Percentiles rank a stretch among this genome's conserved stretches.
Evolutionary conservation across 768 basidiomycete genomes (phyloP).

Genomic region (Filobasidium floriforme): DNA sequence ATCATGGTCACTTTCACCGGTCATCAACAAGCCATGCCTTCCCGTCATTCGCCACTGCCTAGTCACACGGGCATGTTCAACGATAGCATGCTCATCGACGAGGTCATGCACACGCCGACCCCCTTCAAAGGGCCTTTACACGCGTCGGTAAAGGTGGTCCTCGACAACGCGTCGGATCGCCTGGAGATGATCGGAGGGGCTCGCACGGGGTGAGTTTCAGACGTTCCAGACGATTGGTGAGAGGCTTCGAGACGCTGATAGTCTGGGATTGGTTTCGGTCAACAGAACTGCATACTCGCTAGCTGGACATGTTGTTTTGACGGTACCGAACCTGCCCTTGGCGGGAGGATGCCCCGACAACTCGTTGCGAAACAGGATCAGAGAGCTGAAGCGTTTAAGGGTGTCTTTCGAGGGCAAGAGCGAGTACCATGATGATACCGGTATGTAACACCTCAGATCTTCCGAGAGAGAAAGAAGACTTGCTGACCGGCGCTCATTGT

Average conservation of each 20-base stretch:
- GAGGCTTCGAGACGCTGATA: background rate
- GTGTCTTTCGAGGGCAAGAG: slow-evolving; percentile 80
- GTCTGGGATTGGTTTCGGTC: background rate
- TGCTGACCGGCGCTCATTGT: too few relatives aligned
- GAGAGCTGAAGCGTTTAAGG: slow-evolving; percentile 46
- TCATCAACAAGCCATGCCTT: background rate
- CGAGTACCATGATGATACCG: slow-evolving; percentile 59
- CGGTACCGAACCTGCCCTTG: slow-evolving; percentile 52
- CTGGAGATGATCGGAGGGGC: slow-evolving; percentile 36
- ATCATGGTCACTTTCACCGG: background rate
- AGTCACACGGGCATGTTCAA: background rate
- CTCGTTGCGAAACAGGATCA: slow-evolving; percentile 45
- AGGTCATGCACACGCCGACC: background rate
- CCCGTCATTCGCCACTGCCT: too few relatives aligned
- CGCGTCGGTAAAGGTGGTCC: slow-evolving; percentile 26
- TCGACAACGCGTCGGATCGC: slow-evolving; percentile 27
- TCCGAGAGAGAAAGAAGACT: background rate
- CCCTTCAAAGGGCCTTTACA: slow-evolving; percentile 1
- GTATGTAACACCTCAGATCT: slow-evolving; percentile 38
- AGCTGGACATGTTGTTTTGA: slow-evolving; percentile 67
- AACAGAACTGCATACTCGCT: slow-evolving; percentile 76
- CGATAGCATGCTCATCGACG: background rate
- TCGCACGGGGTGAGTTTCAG: slow-evolving; percentile 36
- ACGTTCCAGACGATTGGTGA: background rate
- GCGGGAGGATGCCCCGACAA: slow-evolving; percentile 47